A percentile compares a stretch with the other conserved stretches of the same genome.
These are phyloP conservation scores for Trichoderma sp. DNA, from an alignment of 2,329 filamentous ascomycete genomes.

Conservation along the genomic window DNA sequence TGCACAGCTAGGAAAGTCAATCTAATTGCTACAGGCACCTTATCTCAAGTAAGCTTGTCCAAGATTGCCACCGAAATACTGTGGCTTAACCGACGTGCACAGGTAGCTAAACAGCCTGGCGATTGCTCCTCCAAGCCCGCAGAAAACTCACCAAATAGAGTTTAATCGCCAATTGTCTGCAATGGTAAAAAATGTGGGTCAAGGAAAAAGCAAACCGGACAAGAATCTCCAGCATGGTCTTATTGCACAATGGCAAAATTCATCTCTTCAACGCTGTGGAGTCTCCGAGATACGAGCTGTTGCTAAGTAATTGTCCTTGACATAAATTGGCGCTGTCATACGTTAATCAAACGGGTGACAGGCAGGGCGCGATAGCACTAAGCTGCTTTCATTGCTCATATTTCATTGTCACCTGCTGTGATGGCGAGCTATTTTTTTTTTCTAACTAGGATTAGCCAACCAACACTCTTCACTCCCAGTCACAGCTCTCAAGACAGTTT, in stretches of 20 bases:
- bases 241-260: not conserved
- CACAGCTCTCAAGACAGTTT: not conserved
- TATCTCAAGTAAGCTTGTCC: not conserved
- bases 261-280: not conserved
- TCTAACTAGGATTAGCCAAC: not conserved
- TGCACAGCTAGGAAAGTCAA: not conserved
- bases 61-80: not conserved
- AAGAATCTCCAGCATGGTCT: not conserved
- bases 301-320: not conserved
- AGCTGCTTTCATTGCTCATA: not conserved
- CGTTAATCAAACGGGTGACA: slow-evolving; percentile 5
- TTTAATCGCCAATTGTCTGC: not conserved
- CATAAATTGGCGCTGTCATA: not conserved
- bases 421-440: slow-evolving; percentile 7
- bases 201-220: not conserved
- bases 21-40: not conserved
- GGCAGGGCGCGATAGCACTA: not conserved
- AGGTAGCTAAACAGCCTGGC: not conserved
- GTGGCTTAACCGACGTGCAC: not conserved
- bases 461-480: not conserved
- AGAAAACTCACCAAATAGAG: not conserved
- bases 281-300: not conserved
- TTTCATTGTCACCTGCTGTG: not conserved
- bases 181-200: not conserved
- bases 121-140: not conserved